Evolutionary conservation across 306 rosid genomes (phyloP).

Genomic region (Quercus suber): DNA sequence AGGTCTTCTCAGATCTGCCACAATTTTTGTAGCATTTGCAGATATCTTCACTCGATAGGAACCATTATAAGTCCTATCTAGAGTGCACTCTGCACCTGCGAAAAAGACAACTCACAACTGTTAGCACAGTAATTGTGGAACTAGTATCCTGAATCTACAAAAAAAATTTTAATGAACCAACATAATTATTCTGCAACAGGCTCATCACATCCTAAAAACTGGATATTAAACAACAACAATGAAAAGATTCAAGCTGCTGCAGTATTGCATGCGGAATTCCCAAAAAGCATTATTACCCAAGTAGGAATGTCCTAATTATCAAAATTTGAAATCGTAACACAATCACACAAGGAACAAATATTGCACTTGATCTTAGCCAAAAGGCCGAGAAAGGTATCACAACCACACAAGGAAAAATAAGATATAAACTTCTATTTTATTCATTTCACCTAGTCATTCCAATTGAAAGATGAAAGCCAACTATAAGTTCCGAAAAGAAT

Average conservation of each 20-base stretch:
- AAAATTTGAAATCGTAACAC: neutral
- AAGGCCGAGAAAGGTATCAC: neutral
- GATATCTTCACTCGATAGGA: constrained; percentile 70
- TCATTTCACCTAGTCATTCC: neutral
- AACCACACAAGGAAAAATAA: neutral
- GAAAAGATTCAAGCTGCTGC: too few species aligned
- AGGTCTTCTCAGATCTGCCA: constrained; percentile 75
- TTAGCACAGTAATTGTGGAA: constrained; percentile 13
- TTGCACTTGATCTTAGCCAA: too few species aligned
- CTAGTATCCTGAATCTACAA: neutral
- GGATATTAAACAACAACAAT: too few species aligned
- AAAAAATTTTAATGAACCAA: too few species aligned
- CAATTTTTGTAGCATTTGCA: constrained; percentile 79
- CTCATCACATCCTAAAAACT: too few species aligned
- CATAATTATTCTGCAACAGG: too few species aligned
- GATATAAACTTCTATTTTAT: neutral
- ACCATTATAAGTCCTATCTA: constrained; percentile 54
- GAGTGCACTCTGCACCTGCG: constrained; percentile 62
- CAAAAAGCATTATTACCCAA: neutral
- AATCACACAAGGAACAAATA: too few species aligned
- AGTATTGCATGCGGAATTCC: too few species aligned
- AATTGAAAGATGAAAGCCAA: too few species aligned
- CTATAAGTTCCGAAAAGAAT: neutral
- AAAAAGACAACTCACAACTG: constrained; percentile 22
- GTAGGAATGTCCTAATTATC: neutral